phyloP scores from a whole-genome alignment of 2,329 filamentous ascomycete species.

The Claviceps quebecensis region DNA sequence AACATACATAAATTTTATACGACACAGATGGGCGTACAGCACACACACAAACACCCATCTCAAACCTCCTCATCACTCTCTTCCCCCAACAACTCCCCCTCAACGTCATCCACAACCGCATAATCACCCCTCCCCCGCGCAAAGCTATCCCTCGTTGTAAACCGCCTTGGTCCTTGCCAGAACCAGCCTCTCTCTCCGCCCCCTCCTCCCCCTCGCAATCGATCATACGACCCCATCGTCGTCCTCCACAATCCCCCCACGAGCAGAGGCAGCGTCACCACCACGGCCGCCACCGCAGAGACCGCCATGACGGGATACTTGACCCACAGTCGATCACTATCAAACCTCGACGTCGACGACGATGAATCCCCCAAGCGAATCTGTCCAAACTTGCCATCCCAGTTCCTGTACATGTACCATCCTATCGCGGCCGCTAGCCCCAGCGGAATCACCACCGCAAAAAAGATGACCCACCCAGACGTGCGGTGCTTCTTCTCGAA shows the following conservation, averaged over 20 bases:
- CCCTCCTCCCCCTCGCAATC: slow-evolving; percentile 31
- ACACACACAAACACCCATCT: slow-evolving; percentile 1
- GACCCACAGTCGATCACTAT: slow-evolving; percentile 63
- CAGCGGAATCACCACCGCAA: slow-evolving; percentile 69
- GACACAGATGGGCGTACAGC: too few species aligned
- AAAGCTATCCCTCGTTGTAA: slow-evolving; percentile 82
- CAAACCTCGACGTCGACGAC: slow-evolving; percentile 27
- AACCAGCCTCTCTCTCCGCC: slow-evolving; percentile 36
- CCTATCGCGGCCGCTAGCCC: slow-evolving; percentile 56
- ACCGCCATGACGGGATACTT: slow-evolving; percentile 67
- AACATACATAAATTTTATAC: too few species aligned
- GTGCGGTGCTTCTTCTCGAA: slow-evolving; percentile 58
- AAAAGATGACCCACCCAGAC: slow-evolving; percentile 65
- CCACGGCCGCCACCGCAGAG: slow-evolving; percentile 48
- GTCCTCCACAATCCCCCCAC: slow-evolving; percentile 58
- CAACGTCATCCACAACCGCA: slow-evolving; percentile 76
- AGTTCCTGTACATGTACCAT: slow-evolving; percentile 75
- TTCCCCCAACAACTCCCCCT: slow-evolving; percentile 85
- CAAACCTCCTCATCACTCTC: slow-evolving; percentile 79
- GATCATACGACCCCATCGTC: slow-evolving; percentile 36
- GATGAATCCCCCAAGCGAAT: slow-evolving; percentile 69
- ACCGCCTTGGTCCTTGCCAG: slow-evolving; percentile 50
- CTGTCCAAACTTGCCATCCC: slow-evolving; percentile 81
- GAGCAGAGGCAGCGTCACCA: slow-evolving; percentile 54
- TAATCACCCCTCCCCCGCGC: slow-evolving; percentile 80